These are phyloP conservation scores for Dorcoceras hygrometricum DNA, from an alignment of 257 asterid species.

Conservation along the genomic window DNA sequence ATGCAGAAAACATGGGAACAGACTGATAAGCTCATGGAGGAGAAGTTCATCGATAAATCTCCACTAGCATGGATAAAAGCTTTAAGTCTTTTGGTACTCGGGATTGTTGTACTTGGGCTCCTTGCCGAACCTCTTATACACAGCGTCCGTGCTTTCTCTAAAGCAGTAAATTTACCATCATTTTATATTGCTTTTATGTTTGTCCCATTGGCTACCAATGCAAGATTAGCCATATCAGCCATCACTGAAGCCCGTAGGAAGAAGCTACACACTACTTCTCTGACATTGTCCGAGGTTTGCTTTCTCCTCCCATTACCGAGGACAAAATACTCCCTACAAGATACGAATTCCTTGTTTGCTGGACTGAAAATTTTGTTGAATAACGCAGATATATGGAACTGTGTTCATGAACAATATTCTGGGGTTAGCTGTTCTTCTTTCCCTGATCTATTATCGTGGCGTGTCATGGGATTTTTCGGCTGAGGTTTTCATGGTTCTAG, in stretches of 20 bases:
- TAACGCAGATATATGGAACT: conserved; percentile 42
- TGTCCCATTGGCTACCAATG: conserved; percentile 30
- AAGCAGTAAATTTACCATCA: conserved; percentile 24
- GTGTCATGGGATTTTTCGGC: conserved; percentile 33
- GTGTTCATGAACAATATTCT: conserved; percentile 47
- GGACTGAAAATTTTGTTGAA: background rate
- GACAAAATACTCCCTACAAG: background rate
- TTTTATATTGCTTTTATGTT: conserved; percentile 28
- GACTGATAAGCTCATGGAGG: conserved; percentile 33
- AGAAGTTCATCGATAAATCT: conserved; percentile 30
- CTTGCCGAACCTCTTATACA: conserved; percentile 29
- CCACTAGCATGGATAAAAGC: conserved; percentile 32
- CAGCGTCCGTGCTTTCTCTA: conserved; percentile 30
- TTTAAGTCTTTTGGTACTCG: conserved; percentile 22
- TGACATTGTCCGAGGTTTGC: conserved; percentile 32
- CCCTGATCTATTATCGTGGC: conserved; percentile 34
- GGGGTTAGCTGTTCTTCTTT: conserved; percentile 40
- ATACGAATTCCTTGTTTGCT: background rate
- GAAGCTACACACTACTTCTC: conserved; percentile 25
- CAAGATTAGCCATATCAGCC: conserved; percentile 26
- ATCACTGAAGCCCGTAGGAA: conserved; percentile 21
- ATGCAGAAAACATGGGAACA: conserved; percentile 43
- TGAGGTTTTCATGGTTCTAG: conserved; percentile 33
- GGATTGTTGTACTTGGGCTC: conserved; percentile 27
- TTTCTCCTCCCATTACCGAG: background rate